Base-by-base conservation (phyloP, 306 rosid genomes). In the Vicia villosa region DNA sequence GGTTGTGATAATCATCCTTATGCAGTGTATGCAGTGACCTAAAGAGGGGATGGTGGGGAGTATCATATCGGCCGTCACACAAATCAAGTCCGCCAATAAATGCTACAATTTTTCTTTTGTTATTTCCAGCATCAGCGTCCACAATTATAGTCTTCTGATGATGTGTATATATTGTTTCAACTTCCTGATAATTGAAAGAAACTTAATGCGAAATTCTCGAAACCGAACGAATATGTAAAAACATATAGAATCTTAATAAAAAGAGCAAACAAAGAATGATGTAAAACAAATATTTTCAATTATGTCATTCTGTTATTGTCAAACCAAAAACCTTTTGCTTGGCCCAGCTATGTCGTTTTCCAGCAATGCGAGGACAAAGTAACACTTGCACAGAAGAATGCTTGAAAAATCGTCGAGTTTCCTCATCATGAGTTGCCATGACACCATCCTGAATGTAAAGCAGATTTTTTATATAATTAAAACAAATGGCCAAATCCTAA, bases 381-480 rank as follows among this genome's bases (percentile, higher is more conserved):
- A 91, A 78, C 57, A 94, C 97, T 79, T 89, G 86, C 59, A 94
- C 97, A 12, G 99, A 94, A 74, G 99, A 94, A 42, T 86, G 88
- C 77, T 94, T 91, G 85, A 94, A 94, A 81, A 94, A 94, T 28
- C 92, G 86, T 17, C 96, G 86, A 77, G 94, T 91, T 77, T 94
- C 99, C 80, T 94, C 99, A 77, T 94, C 99, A 78, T 91, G 96
- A 65, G 97, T 91, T 80, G 85, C 88, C 99, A 94, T 94, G 76
- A 94, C 82, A 73, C 99, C 99, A 86, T 91, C 97, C 99, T 94
- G 86, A 70, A 69, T 30, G 37, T 43, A 73, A 28, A 56, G 28
- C n/a, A 73, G 63, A 46, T 64, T 13, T 11, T 61, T 60, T 56
- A 51, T 38, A 54, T 28, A 58, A 26, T 57, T 59, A 65, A 78